A percentile compares a stretch with the other conserved stretches of the same genome.
These are phyloP conservation scores for Lachancea kluyveri DNA, from an alignment of 805 yeast genomes.

Conservation along the genomic window DNA sequence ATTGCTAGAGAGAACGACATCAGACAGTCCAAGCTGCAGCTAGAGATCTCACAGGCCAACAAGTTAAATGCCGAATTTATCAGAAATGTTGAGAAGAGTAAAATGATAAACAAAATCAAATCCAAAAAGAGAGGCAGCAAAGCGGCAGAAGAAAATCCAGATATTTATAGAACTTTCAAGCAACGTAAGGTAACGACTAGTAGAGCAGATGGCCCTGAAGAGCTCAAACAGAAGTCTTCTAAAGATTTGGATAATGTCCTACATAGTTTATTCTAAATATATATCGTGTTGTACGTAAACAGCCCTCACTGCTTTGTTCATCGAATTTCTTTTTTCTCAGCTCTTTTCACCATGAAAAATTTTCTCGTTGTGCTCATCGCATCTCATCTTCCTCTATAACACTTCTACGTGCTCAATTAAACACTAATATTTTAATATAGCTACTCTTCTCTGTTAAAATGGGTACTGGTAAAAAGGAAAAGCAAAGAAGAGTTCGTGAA, in stretches of 20 bases:
- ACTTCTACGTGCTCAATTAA: conserved; percentile 2
- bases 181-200: conserved; percentile 65
- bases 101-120: conserved; percentile 63
- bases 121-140: conserved; percentile 25
- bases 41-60: conserved; percentile 85
- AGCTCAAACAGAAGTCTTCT: conserved; percentile 34
- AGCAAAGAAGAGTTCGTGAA: conserved; percentile 77
- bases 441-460: conserved; percentile 35
- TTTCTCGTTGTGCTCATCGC: conserved; percentile 17
- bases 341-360: conserved; percentile 1
- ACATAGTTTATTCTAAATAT: conserved; percentile 42
- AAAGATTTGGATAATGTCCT: conserved; percentile 40
- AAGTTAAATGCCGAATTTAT: conserved; percentile 80
- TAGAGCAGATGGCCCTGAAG: conserved; percentile 54
- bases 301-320: too few relatives aligned
- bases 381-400: conserved; percentile 12
- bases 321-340: conserved; percentile 4
- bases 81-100: conserved; percentile 77
- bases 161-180: conserved; percentile 48
- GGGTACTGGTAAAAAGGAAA: conserved; percentile 95
- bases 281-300: conserved; percentile 12
- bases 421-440: background rate
- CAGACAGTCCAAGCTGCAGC: conserved; percentile 78
- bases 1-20: conserved; percentile 85
- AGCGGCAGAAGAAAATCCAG: conserved; percentile 19